Evolutionary conservation across 768 basidiomycete species (phyloP).

Genomic region (Lactarius trivialis): DNA sequence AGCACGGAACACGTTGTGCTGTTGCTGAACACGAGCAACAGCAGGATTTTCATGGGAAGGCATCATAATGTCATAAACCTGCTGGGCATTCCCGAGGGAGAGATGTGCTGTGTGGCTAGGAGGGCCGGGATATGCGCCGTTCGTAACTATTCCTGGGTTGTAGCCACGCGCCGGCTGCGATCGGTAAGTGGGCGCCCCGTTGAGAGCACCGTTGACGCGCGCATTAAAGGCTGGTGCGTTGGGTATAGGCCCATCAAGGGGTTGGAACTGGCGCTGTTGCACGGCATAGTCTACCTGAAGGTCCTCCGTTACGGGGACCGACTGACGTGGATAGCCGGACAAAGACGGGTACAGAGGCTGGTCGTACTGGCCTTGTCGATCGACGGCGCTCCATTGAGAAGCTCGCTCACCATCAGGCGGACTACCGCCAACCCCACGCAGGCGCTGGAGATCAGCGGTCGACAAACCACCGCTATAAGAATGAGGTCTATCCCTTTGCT

Average conservation of each 20-base stretch:
- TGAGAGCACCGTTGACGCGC: constrained; percentile 48
- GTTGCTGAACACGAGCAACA: constrained; percentile 72
- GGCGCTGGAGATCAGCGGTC: constrained; percentile 62
- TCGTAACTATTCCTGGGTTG: constrained; percentile 47
- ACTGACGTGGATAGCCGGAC: constrained; percentile 39
- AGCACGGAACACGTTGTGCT: constrained; percentile 64
- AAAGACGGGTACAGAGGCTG: constrained; percentile 63
- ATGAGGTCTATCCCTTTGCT: constrained; percentile 71
- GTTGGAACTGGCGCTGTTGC: constrained; percentile 51
- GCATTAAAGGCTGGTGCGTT: constrained; percentile 33
- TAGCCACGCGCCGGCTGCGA: constrained; percentile 48
- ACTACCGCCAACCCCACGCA: constrained; percentile 55
- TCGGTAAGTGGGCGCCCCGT: constrained; percentile 51
- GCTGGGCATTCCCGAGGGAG: constrained; percentile 67
- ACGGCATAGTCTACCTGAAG: constrained; percentile 49
- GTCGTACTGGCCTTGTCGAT: constrained; percentile 28
- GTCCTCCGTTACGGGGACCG: constrained; percentile 27
- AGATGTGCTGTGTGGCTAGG: constrained; percentile 59
- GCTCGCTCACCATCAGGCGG: constrained; percentile 25
- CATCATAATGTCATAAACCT: constrained; percentile 68
- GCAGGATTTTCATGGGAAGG: constrained; percentile 52
- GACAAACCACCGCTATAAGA: constrained; percentile 78
- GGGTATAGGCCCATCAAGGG: constrained; percentile 35
- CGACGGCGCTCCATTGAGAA: constrained; percentile 29
- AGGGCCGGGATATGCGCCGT: constrained; percentile 36